phyloP scores from a whole-genome alignment of 495 filamentous ascomycete genomes.

The Letharia lupina region DNA sequence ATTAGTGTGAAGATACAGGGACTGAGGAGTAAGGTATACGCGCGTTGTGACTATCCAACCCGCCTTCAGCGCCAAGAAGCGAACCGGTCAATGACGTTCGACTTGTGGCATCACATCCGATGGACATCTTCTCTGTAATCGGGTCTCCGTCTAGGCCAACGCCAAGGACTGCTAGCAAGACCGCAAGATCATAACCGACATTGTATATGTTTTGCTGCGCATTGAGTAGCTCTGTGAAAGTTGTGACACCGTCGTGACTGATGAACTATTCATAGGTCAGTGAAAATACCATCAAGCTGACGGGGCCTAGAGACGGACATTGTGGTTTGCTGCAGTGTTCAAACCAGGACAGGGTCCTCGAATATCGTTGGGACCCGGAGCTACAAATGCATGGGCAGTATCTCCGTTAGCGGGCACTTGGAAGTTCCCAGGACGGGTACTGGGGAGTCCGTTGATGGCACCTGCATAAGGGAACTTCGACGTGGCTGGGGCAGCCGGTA shows the following conservation, averaged over 20 bases:
- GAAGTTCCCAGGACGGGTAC: slow-evolving; percentile 30
- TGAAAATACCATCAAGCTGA: slow-evolving; percentile 30
- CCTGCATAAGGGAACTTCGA: slow-evolving; percentile 31
- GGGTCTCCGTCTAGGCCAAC: slow-evolving; percentile 33
- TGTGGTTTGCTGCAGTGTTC: slow-evolving; percentile 43
- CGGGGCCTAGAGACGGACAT: slow-evolving; percentile 26
- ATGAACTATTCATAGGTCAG: slow-evolving; percentile 29
- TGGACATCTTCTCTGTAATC: slow-evolving; percentile 34
- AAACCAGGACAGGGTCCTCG: slow-evolving; percentile 44
- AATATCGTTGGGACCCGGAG: slow-evolving; percentile 23
- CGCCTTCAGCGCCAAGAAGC: slow-evolving; percentile 32
- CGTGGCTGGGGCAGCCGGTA: slow-evolving; percentile 26
- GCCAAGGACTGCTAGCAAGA: slow-evolving; percentile 31
- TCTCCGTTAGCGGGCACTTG: slow-evolving; percentile 30
- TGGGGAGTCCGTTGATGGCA: slow-evolving; percentile 31
- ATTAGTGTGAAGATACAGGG: not conserved
- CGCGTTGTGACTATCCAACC: slow-evolving; percentile 34
- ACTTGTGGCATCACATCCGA: slow-evolving; percentile 37
- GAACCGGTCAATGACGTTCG: slow-evolving; percentile 29
- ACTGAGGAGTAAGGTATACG: not conserved
- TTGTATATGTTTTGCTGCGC: slow-evolving; percentile 38
- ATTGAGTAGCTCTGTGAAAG: slow-evolving; percentile 36
- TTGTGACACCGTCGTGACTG: slow-evolving; percentile 35
- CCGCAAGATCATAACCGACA: slow-evolving; percentile 34
- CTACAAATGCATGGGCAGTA: slow-evolving; percentile 23